These are phyloP conservation scores for Starmerella floris DNA, from an alignment of 805 yeast genomes.

Conservation along the genomic window DNA sequence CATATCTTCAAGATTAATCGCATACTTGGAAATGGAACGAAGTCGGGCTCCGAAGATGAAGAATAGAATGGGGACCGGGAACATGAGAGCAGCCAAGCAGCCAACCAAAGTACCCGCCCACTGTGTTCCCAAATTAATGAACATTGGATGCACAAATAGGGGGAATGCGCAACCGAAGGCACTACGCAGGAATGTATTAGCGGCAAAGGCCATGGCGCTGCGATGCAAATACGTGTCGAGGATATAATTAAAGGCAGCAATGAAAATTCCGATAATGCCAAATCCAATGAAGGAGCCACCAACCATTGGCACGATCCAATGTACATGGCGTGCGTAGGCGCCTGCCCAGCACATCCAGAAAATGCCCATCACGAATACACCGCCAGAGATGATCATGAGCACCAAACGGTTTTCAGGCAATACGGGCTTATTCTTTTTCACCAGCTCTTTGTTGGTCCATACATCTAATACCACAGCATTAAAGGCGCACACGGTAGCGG, in stretches of 20 bases:
- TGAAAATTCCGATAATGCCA: slow-evolving; percentile 55
- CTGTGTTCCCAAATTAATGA: slow-evolving; percentile 49
- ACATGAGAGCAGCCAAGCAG: slow-evolving; percentile 40
- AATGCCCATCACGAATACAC: slow-evolving; percentile 62
- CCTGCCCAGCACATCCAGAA: slow-evolving; percentile 89
- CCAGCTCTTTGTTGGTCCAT: slow-evolving; percentile 36
- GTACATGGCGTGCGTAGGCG: slow-evolving; percentile 51
- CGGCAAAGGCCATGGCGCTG: slow-evolving; percentile 72
- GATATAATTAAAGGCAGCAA: slow-evolving; percentile 57
- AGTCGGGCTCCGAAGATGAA: slow-evolving; percentile 43
- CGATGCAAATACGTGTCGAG: slow-evolving; percentile 55
- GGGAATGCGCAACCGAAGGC: slow-evolving; percentile 60
- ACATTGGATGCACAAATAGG: slow-evolving; percentile 59
- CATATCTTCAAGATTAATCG: slow-evolving; percentile 22
- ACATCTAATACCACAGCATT: slow-evolving; percentile 43
- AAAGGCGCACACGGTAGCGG: slow-evolving; percentile 41
- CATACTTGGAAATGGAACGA: slow-evolving; percentile 47
- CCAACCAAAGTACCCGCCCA: slow-evolving; percentile 73
- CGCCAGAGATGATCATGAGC: slow-evolving; percentile 59
- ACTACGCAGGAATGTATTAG: slow-evolving; percentile 57
- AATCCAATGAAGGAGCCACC: slow-evolving; percentile 53
- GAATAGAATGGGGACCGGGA: slow-evolving; percentile 59
- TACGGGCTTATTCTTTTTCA: slow-evolving; percentile 38
- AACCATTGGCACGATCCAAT: slow-evolving; percentile 69
- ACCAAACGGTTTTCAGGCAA: slow-evolving; percentile 72